Percentiles rank a stretch among this genome's conserved stretches.
These are phyloP conservation scores for Podila minutissima DNA, from an alignment of 192 early-diverging fungal genomes.

Conservation along the genomic window DNA sequence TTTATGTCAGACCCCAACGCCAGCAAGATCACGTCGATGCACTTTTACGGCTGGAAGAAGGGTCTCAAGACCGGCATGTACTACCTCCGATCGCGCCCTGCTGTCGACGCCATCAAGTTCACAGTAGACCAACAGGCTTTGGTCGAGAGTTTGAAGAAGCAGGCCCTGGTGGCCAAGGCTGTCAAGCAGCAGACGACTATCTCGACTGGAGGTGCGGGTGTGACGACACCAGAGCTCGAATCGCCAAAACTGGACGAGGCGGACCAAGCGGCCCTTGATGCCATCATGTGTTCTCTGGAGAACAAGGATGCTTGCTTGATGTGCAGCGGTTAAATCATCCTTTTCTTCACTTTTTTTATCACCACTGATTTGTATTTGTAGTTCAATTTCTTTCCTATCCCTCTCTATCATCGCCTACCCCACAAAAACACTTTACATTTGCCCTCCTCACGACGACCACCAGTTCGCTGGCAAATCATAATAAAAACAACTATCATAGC, in stretches of 20 bases:
- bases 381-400: no score
- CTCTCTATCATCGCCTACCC: no score
- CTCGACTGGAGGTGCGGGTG: slow-evolving; percentile 9
- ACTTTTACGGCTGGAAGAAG: slow-evolving; percentile 97
- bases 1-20: slow-evolving; percentile 91
- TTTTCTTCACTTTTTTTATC: no score
- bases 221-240: slow-evolving; percentile 52
- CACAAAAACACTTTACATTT: no score
- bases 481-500: no score
- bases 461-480: no score
- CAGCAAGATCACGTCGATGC: slow-evolving; percentile 96
- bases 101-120: slow-evolving; percentile 97
- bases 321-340: slow-evolving; percentile 77
- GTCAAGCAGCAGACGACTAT: slow-evolving; percentile 39
- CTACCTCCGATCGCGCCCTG: slow-evolving; percentile 92
- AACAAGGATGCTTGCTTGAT: slow-evolving; percentile 93
- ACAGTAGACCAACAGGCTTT: slow-evolving; percentile 87
- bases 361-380: no score
- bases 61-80: slow-evolving; percentile 99
- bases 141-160: slow-evolving; percentile 61
- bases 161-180: slow-evolving; percentile 40
- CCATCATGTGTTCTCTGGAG: slow-evolving; percentile 84
- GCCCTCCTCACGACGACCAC: no score
- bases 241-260: slow-evolving; percentile 45
- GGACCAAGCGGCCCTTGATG: slow-evolving; percentile 67